These are phyloP conservation scores for Glarea lozoyensis DNA, from an alignment of 495 filamentous ascomycete species.

Conservation along the genomic window DNA sequence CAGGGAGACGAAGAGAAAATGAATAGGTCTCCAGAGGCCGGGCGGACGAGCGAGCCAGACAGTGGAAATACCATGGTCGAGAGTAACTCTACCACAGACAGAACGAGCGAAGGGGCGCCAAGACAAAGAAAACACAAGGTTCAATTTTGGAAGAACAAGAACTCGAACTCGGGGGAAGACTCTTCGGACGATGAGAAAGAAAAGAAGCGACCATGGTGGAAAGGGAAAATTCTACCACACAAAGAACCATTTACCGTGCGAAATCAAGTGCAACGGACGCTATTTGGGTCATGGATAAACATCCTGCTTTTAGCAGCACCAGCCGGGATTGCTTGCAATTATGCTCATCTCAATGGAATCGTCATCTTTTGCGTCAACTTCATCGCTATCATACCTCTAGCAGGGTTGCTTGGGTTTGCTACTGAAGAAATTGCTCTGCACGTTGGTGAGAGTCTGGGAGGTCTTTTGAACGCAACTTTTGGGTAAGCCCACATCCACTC, in stretches of 20 bases:
- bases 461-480: constrained; percentile 80
- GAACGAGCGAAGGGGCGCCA: constrained; percentile 6
- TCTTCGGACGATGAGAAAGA: constrained; percentile 27
- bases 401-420: constrained; percentile 82
- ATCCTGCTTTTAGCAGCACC: constrained; percentile 71
- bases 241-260: constrained; percentile 45
- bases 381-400: constrained; percentile 80
- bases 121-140: too few relatives aligned
- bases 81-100: not conserved
- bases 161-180: constrained; percentile 18
- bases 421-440: constrained; percentile 83
- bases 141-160: constrained; percentile 5
- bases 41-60: not conserved
- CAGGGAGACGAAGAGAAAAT: not conserved
- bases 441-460: constrained; percentile 78
- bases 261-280: constrained; percentile 59
- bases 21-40: not conserved
- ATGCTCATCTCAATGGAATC: constrained; percentile 36
- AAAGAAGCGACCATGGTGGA: constrained; percentile 25
- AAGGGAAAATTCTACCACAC: constrained; percentile 30
- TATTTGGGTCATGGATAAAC: constrained; percentile 81
- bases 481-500: constrained; percentile 45
- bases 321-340: constrained; percentile 65
- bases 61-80: constrained; percentile 2
- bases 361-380: constrained; percentile 82